Percentiles rank a stretch among this genome's conserved stretches.
phyloP scores from a whole-genome alignment of 2,329 filamentous ascomycete species.

The Claviceps cyperi region DNA sequence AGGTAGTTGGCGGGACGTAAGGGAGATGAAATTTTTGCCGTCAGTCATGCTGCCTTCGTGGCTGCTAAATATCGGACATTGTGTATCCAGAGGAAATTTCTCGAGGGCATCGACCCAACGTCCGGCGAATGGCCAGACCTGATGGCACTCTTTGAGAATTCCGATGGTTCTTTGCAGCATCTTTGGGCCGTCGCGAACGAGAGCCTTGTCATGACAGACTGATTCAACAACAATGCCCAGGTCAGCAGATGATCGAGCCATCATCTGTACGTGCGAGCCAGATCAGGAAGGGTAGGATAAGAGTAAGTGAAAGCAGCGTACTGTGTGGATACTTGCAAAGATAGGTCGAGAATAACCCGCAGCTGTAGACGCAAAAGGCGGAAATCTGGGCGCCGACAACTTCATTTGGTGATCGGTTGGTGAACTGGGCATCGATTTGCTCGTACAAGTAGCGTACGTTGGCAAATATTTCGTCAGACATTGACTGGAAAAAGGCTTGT shows the following conservation, averaged over 20 bases:
- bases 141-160: conserved; percentile 33
- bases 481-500: conserved; percentile 26
- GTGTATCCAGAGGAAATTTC: conserved; percentile 30
- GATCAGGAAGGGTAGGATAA: neutral
- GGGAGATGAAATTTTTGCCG: conserved; percentile 22
- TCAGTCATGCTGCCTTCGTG: conserved; percentile 37
- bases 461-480: conserved; percentile 32
- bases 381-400: conserved; percentile 39
- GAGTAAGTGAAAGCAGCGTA: conserved; percentile 15
- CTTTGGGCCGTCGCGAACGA: conserved; percentile 25
- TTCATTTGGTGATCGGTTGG: conserved; percentile 29
- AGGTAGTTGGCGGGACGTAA: conserved; percentile 10
- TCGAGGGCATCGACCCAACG: conserved; percentile 37
- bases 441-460: conserved; percentile 33
- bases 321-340: conserved; percentile 35
- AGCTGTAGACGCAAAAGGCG: conserved; percentile 41
- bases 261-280: neutral
- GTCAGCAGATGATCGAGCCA: neutral
- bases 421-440: conserved; percentile 37
- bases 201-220: conserved; percentile 28
- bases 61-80: conserved; percentile 19
- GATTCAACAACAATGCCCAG: neutral
- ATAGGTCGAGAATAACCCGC: conserved; percentile 37
- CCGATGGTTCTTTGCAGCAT: conserved; percentile 32
- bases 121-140: conserved; percentile 37